These are phyloP conservation scores for Phylloporus scabripes DNA, from an alignment of 768 basidiomycete species.

Conservation along the genomic window DNA sequence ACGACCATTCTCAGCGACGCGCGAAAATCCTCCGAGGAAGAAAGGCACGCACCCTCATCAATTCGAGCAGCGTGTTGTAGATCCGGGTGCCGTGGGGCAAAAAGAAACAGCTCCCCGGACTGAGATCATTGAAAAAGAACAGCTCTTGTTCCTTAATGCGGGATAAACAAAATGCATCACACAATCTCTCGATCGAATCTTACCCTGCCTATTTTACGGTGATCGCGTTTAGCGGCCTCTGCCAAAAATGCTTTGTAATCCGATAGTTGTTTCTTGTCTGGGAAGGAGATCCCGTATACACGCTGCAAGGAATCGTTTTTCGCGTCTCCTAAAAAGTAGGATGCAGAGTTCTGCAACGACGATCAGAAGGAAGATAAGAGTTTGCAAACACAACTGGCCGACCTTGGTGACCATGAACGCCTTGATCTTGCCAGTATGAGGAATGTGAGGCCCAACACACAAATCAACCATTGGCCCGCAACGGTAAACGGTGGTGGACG, in stretches of 20 bases:
- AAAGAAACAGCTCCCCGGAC: slow-evolving; percentile 95
- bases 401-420: slow-evolving; percentile 96
- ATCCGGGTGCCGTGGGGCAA: slow-evolving; percentile 95
- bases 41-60: slow-evolving; percentile 68
- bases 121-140: slow-evolving; percentile 97
- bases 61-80: slow-evolving; percentile 88
- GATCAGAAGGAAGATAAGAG: not conserved
- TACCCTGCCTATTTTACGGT: slow-evolving; percentile 89
- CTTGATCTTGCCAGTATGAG: slow-evolving; percentile 97
- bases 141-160: slow-evolving; percentile 79
- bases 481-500: slow-evolving; percentile 95
- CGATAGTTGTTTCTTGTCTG: slow-evolving; percentile 89
- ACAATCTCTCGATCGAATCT: slow-evolving; percentile 6
- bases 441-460: slow-evolving; percentile 95
- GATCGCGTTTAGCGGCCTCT: slow-evolving; percentile 97
- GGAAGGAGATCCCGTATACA: slow-evolving; percentile 98
- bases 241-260: slow-evolving; percentile 96
- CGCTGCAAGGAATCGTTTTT: slow-evolving; percentile 93
- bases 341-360: slow-evolving; percentile 77
- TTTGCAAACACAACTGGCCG: slow-evolving; percentile 1
- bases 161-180: not conserved
- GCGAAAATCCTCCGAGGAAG: slow-evolving; percentile 2
- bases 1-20: not conserved
- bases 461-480: slow-evolving; percentile 99
- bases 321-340: slow-evolving; percentile 93